Conservation (phyloP, 23 red algal genomes). For the Cyanidiococcus yangmingshanensis region DNA sequence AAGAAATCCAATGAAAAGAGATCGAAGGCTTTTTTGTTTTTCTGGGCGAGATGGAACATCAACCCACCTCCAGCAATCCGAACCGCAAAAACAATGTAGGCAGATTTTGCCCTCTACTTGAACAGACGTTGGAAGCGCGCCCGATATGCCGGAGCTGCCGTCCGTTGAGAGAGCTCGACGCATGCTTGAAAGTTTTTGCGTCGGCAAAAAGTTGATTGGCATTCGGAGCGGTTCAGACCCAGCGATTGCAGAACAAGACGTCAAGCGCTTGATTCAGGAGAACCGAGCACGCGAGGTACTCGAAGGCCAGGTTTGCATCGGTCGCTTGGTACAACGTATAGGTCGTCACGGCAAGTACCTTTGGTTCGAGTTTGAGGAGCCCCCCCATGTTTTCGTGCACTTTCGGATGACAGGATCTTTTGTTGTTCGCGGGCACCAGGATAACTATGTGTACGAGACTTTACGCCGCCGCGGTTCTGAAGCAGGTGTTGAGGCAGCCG, state of each 20-base stretch:
- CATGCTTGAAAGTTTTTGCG: not conserved
- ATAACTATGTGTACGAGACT: not conserved
- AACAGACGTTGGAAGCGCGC: too few relatives aligned
- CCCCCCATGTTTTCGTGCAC: constrained; percentile 5
- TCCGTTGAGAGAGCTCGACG: not conserved
- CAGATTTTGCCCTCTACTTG: too few relatives aligned
- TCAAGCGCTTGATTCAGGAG: not conserved
- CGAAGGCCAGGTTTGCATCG: not conserved
- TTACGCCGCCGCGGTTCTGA: not conserved
- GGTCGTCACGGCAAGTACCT: constrained; percentile 12
- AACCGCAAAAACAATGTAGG: too few relatives aligned
- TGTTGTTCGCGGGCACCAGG: not conserved
- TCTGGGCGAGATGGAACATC: too few relatives aligned
- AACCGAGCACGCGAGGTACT: not conserved
- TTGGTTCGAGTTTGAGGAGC: constrained; percentile 10
- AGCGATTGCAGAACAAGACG: not conserved
- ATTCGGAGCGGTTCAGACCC: not conserved
- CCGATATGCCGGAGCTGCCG: constrained; percentile 1
- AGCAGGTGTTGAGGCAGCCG: not conserved
- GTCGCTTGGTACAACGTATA: not conserved
- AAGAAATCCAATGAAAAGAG: too few relatives aligned
- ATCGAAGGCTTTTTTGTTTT: too few relatives aligned
- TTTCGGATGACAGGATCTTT: constrained; percentile 4
- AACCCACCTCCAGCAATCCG: too few relatives aligned
- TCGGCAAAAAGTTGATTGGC: not conserved